Percentiles rank a stretch among this genome's conserved stretches.
phyloP scores from a whole-genome alignment of 2,329 filamentous ascomycete genomes.

The Fusarium ambrosium region DNA sequence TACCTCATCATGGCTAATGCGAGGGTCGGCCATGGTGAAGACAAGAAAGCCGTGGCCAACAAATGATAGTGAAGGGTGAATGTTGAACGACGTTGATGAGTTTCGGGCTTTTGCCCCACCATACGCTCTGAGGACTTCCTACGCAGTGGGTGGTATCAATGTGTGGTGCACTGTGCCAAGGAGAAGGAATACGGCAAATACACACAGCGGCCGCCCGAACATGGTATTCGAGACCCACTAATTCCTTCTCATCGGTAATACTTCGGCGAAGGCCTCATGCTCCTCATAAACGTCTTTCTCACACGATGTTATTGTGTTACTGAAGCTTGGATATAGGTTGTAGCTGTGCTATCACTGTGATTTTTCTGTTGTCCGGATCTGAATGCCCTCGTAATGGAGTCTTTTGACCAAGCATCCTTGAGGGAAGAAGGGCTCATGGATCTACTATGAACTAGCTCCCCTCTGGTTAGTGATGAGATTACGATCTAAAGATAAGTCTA shows the following conservation, averaged over 20 bases:
- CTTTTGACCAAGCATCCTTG: background rate
- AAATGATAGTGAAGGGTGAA: conserved; percentile 24
- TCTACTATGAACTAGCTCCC: no score
- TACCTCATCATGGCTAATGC: conserved; percentile 48
- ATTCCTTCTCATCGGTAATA: background rate
- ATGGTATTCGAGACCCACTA: background rate
- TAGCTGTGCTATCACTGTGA: background rate
- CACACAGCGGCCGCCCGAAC: background rate
- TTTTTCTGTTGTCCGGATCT: background rate
- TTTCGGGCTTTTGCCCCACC: conserved; percentile 42
- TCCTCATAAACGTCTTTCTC: background rate
- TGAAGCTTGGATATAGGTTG: background rate
- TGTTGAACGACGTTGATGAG: conserved; percentile 32
- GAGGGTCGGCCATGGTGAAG: conserved; percentile 39
- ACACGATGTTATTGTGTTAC: background rate
- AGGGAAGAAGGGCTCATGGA: background rate
- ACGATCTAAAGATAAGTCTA: no score
- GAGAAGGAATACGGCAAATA: background rate
- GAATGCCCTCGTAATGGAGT: background rate
- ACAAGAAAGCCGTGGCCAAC: conserved; percentile 6
- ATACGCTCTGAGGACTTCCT: conserved; percentile 19
- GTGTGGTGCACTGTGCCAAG: conserved; percentile 17
- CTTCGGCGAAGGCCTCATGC: background rate
- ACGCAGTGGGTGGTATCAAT: background rate
- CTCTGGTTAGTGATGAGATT: no score